phyloP scores from a whole-genome alignment of 2,329 filamentous ascomycete genomes.

The Furcasterigmium sp. region DNA sequence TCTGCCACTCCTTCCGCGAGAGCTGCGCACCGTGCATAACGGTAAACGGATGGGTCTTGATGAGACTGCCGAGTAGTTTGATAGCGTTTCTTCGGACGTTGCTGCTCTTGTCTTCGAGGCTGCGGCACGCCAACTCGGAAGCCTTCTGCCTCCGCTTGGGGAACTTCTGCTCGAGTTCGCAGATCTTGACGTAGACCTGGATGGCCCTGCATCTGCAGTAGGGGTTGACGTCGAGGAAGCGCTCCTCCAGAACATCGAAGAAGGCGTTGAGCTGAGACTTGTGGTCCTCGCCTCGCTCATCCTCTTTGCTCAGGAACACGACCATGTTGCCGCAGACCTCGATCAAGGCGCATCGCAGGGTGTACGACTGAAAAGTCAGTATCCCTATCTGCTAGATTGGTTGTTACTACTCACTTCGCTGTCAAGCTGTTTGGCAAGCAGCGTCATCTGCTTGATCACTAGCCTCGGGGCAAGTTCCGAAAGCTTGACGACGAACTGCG shows the following conservation, averaged over 20 bases:
- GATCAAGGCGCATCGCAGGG: slow-evolving; percentile 85
- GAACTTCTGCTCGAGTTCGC: slow-evolving; percentile 93
- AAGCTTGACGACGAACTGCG: slow-evolving; percentile 85
- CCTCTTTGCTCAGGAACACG: slow-evolving; percentile 80
- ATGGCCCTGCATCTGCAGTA: slow-evolving; percentile 90
- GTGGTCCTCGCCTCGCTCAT: slow-evolving; percentile 86
- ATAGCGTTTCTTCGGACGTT: slow-evolving; percentile 94
- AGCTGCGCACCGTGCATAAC: slow-evolving; percentile 87
- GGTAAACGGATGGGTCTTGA: slow-evolving; percentile 92
- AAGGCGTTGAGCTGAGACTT: slow-evolving; percentile 95
- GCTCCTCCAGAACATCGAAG: slow-evolving; percentile 92
- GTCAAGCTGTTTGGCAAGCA: slow-evolving; percentile 89
- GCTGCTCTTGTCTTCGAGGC: slow-evolving; percentile 95
- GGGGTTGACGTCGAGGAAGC: slow-evolving; percentile 93
- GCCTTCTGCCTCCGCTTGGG: slow-evolving; percentile 85
- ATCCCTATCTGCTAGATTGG: background rate
- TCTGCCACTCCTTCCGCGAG: slow-evolving; percentile 78
- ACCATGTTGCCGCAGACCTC: slow-evolving; percentile 97
- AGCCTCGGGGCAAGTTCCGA: slow-evolving; percentile 87
- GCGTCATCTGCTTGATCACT: slow-evolving; percentile 96
- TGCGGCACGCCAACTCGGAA: slow-evolving; percentile 80
- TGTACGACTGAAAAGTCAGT: slow-evolving; percentile 66
- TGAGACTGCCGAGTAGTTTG: slow-evolving; percentile 80
- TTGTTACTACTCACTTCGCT: slow-evolving; percentile 62
- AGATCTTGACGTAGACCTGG: slow-evolving; percentile 88